Evolutionary conservation across 1,139 yeast species (phyloP).

Genomic region (Saccharomyces pastorianus): DNA sequence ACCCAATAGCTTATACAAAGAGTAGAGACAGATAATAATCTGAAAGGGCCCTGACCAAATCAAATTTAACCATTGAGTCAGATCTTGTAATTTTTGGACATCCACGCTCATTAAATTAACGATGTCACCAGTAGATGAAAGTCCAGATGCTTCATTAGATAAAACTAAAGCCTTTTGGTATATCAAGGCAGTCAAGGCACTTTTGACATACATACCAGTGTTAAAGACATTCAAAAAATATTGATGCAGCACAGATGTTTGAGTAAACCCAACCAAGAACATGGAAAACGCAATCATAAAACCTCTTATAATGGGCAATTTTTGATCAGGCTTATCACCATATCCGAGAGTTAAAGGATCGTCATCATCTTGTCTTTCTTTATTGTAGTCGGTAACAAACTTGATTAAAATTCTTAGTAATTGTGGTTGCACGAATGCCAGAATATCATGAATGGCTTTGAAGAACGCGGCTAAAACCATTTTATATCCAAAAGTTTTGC

Average conservation of each 20-base stretch:
- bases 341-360: slow-evolving; percentile 10
- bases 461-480: slow-evolving; percentile 69
- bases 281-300: slow-evolving; percentile 73
- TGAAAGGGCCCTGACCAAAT: slow-evolving; percentile 98
- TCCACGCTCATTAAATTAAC: slow-evolving; percentile 96
- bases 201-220: slow-evolving; percentile 81
- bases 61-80: slow-evolving; percentile 77
- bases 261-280: slow-evolving; percentile 76
- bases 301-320: slow-evolving; percentile 63
- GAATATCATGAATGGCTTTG: slow-evolving; percentile 67
- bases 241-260: slow-evolving; percentile 83
- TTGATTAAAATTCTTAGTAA: slow-evolving; percentile 63
- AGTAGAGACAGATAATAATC: slow-evolving; percentile 65
- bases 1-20: slow-evolving; percentile 71
- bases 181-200: slow-evolving; percentile 69
- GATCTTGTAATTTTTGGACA: slow-evolving; percentile 86
- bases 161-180: slow-evolving; percentile 73
- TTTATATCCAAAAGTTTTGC: slow-evolving; percentile 61
- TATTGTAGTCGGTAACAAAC: slow-evolving; percentile 73
- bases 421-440: slow-evolving; percentile 88
- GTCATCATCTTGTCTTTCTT: slow-evolving; percentile 29
- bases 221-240: slow-evolving; percentile 86
- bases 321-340: slow-evolving; percentile 22
- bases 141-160: slow-evolving; percentile 75
- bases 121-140: slow-evolving; percentile 89